A percentile compares a stretch with the other conserved stretches of the same genome.
Conservation (phyloP, 225 moss, liverwort and hornwort genomes). For the Asterella californica region DNA sequence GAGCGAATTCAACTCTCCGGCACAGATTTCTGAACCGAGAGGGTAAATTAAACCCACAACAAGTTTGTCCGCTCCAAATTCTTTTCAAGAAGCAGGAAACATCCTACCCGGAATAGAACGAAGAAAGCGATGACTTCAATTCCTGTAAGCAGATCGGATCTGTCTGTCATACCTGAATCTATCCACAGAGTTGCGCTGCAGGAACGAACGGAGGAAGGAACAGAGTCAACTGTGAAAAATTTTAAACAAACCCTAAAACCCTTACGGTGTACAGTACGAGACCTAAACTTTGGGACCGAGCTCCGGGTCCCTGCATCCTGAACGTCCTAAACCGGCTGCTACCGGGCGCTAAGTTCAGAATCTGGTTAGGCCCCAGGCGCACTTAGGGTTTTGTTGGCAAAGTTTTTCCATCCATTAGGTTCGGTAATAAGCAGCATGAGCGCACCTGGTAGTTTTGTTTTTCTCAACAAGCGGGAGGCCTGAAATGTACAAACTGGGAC, state of each 20-base stretch:
- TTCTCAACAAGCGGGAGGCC: no score
- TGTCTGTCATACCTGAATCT: background rate
- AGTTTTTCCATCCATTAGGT: no score
- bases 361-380: no score
- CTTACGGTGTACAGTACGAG: background rate
- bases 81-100: background rate
- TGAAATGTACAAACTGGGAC: no score
- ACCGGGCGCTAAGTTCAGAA: no score
- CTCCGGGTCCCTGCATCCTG: no score
- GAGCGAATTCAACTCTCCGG: background rate
- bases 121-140: background rate
- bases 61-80: background rate
- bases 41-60: background rate
- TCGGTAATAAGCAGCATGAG: no score
- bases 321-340: no score
- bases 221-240: background rate
- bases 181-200: background rate
- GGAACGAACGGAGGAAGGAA: no score
- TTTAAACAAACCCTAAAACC: conserved; percentile 5
- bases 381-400: no score
- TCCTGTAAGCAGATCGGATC: background rate
- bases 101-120: background rate
- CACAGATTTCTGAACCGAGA: background rate
- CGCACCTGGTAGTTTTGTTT: no score
- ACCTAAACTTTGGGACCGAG: background rate